Percentiles rank a stretch among this genome's conserved stretches.
Conservation (phyloP, 768 basidiomycete genomes). For the Agrocybe praecox region DNA sequence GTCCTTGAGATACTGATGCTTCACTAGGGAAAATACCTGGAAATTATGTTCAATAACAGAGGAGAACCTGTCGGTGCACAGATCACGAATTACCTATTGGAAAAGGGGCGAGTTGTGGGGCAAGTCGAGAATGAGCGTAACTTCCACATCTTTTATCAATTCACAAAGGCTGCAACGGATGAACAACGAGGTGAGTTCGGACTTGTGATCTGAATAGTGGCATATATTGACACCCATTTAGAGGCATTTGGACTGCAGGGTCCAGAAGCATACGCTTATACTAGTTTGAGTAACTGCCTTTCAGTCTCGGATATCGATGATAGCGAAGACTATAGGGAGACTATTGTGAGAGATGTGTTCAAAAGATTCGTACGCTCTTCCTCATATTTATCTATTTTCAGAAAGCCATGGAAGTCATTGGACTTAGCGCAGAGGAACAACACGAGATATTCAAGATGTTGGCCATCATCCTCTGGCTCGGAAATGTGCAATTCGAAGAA, state of each 20-base stretch:
- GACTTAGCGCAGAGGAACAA: slow-evolving; percentile 84
- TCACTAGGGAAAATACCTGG: slow-evolving; percentile 92
- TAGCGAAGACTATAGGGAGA: slow-evolving; percentile 83
- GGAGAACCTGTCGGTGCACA: slow-evolving; percentile 97
- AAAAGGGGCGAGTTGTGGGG: slow-evolving; percentile 96
- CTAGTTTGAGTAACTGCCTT: slow-evolving; percentile 88
- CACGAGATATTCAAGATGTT: slow-evolving; percentile 92
- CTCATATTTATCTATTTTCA: slow-evolving; percentile 29
- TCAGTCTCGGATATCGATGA: slow-evolving; percentile 93
- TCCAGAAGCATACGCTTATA: slow-evolving; percentile 94
- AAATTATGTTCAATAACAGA: slow-evolving; percentile 96
- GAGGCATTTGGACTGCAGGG: slow-evolving; percentile 95
- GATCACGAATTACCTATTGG: slow-evolving; percentile 97
- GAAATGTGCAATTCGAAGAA: slow-evolving; percentile 91
- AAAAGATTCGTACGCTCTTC: neutral
- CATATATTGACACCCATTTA: slow-evolving; percentile 33
- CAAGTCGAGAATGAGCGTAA: slow-evolving; percentile 96
- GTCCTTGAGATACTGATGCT: slow-evolving; percentile 20
- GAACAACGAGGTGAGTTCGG: slow-evolving; percentile 79
- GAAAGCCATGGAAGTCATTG: slow-evolving; percentile 95
- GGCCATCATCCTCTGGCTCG: slow-evolving; percentile 91
- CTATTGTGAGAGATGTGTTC: slow-evolving; percentile 59
- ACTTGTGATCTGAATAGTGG: neutral
- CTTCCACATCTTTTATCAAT: slow-evolving; percentile 99
- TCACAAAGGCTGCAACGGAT: slow-evolving; percentile 91